phyloP scores from a whole-genome alignment of 1,139 yeast genomes.

The Yamadazyma conglobata region DNA sequence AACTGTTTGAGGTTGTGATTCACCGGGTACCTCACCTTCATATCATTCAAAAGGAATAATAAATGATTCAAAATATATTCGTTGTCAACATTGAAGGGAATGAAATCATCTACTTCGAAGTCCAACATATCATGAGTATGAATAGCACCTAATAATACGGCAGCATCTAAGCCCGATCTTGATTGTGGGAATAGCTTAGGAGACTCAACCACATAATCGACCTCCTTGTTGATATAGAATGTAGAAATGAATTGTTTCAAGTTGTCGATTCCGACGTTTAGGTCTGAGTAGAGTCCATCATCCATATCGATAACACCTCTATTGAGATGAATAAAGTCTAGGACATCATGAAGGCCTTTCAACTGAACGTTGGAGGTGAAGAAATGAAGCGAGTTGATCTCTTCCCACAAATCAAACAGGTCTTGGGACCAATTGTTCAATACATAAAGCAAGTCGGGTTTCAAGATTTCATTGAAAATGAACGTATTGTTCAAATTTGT shows the following conservation, averaged over 20 bases:
- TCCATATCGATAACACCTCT: constrained; percentile 24
- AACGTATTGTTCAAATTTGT: constrained; percentile 20
- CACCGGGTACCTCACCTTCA: constrained; percentile 73
- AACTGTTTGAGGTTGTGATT: constrained; percentile 42
- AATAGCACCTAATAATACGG: constrained; percentile 66
- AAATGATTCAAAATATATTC: constrained; percentile 56
- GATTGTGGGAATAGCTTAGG: constrained; percentile 45
- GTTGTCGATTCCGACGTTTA: constrained; percentile 24
- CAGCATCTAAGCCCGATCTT: constrained; percentile 81
- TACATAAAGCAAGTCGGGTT: constrained; percentile 70
- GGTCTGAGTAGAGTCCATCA: constrained; percentile 20
- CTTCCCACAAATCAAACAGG: constrained; percentile 95
- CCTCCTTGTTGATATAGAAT: constrained; percentile 36
- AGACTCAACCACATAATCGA: constrained; percentile 66
- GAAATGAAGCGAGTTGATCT: constrained; percentile 67
- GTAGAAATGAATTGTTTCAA: constrained; percentile 34
- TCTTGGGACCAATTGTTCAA: constrained; percentile 56
- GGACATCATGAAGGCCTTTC: constrained; percentile 62
- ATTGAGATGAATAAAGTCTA: constrained; percentile 33
- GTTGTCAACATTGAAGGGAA: constrained; percentile 62
- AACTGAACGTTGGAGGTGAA: constrained; percentile 76
- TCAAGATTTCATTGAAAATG: constrained; percentile 52
- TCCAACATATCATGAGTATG: constrained; percentile 54
- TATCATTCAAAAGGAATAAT: constrained; percentile 55
- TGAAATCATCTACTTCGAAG: constrained; percentile 13